Conservation (phyloP, 2,329 filamentous ascomycete genomes). For the Coleophoma crateriformis region DNA sequence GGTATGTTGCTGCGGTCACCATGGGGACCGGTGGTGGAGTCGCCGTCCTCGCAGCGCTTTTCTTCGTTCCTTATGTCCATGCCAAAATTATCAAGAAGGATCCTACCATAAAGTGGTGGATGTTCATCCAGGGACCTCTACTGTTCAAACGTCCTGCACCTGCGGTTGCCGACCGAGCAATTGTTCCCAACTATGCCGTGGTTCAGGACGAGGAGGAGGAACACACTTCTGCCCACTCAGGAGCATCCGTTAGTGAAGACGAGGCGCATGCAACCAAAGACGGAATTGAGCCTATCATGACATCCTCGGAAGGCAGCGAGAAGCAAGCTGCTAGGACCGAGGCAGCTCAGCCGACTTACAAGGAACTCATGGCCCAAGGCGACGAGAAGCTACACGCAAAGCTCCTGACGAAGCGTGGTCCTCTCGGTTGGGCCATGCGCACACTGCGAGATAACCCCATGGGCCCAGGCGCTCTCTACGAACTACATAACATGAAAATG, state of each 20-base stretch:
- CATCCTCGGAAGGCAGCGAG: conserved; percentile 29
- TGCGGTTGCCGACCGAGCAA: conserved; percentile 44
- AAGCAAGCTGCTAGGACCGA: conserved; percentile 41
- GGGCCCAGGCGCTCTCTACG: conserved; percentile 68
- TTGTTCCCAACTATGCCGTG: conserved; percentile 72
- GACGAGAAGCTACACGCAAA: conserved; percentile 55
- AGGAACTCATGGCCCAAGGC: conserved; percentile 52
- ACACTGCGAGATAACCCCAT: conserved; percentile 68
- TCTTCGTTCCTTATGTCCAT: conserved; percentile 70
- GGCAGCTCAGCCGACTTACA: conserved; percentile 49
- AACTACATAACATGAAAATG: conserved; percentile 63
- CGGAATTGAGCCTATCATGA: conserved; percentile 11
- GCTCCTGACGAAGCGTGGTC: conserved; percentile 56
- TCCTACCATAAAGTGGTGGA: conserved; percentile 56
- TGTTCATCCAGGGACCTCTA: conserved; percentile 56
- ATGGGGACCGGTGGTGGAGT: conserved; percentile 59
- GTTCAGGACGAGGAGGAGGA: conserved; percentile 59
- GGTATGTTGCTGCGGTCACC: conserved; percentile 63
- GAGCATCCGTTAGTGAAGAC: conserved; percentile 20
- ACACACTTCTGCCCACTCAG: conserved; percentile 25
- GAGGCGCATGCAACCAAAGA: conserved; percentile 20
- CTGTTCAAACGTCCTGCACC: conserved; percentile 55
- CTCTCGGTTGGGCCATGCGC: conserved; percentile 81
- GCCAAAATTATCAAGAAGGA: conserved; percentile 65
- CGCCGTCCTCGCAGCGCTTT: conserved; percentile 52